Conservation (phyloP, 306 rosid genomes). For the Notholithocarpus densiflorus region DNA sequence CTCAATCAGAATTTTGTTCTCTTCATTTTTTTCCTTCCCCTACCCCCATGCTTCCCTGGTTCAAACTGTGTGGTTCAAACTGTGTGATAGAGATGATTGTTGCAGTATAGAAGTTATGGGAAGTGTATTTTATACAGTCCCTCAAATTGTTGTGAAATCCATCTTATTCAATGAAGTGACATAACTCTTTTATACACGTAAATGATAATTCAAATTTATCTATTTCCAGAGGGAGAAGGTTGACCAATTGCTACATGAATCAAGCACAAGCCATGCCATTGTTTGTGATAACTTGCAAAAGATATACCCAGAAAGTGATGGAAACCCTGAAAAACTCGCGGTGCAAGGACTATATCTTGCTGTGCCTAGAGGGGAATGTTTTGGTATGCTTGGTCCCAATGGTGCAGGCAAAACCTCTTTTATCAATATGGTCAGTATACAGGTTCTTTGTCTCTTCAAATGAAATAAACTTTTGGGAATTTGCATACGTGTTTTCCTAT, state of each 20-base stretch:
- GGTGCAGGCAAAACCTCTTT: conserved; percentile 94
- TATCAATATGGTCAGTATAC: conserved; percentile 73
- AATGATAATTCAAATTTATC: conserved; percentile 4
- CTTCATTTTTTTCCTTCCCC: too few relatives aligned
- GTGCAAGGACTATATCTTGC: conserved; percentile 86
- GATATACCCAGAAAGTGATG: conserved; percentile 76
- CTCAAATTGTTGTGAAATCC: neutral
- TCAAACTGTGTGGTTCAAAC: too few relatives aligned
- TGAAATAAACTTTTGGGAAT: neutral
- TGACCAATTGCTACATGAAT: conserved; percentile 57
- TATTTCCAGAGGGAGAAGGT: conserved; percentile 69
- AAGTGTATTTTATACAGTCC: too few relatives aligned
- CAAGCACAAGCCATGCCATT: conserved; percentile 46
- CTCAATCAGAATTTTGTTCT: too few relatives aligned
- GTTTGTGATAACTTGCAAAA: conserved; percentile 67
- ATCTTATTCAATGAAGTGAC: neutral
- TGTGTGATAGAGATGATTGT: too few relatives aligned
- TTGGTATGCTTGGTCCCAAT: conserved; percentile 94
- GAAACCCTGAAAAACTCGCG: conserved; percentile 73
- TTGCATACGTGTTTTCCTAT: neutral
- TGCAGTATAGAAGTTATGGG: too few relatives aligned
- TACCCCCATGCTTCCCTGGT: too few relatives aligned
- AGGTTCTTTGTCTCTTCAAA: neutral
- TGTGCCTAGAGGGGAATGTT: conserved; percentile 82
- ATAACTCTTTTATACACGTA: neutral